Conservation (phyloP, 306 rosid genomes). For the Inga leiocalycina region DNA sequence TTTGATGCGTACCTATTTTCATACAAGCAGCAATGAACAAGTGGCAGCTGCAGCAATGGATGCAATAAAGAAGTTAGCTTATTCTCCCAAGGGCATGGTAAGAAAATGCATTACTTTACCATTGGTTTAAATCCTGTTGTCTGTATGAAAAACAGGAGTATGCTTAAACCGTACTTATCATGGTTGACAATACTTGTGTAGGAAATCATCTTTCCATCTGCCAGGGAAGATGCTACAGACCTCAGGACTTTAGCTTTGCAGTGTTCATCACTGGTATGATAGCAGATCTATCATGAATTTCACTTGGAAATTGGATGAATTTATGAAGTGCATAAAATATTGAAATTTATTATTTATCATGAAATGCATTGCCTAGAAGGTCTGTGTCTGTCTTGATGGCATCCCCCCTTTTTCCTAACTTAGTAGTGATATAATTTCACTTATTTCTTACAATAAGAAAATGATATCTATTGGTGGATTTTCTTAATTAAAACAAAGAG, state of each 20-base stretch:
- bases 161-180: constrained; percentile 1
- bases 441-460: not conserved
- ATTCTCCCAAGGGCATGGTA: constrained; percentile 80
- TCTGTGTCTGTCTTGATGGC: not conserved
- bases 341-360: not conserved
- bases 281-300: constrained; percentile 20
- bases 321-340: not conserved
- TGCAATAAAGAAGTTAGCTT: constrained; percentile 67
- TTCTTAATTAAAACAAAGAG: not conserved
- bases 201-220: constrained; percentile 76
- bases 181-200: constrained; percentile 34
- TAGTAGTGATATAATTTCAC: not conserved
- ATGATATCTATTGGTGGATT: not conserved
- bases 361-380: not conserved
- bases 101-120: constrained; percentile 31
- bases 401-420: not conserved
- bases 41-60: constrained; percentile 69
- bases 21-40: constrained; percentile 64
- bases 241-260: constrained; percentile 59
- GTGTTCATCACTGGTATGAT: constrained; percentile 84
- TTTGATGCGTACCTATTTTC: constrained; percentile 23
- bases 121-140: constrained; percentile 18
- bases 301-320: not conserved
- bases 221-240: constrained; percentile 60
- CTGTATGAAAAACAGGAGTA: constrained; percentile 25